These are phyloP conservation scores for Salix koriyanagi DNA, from an alignment of 345 rosid genomes.

Conservation along the genomic window DNA sequence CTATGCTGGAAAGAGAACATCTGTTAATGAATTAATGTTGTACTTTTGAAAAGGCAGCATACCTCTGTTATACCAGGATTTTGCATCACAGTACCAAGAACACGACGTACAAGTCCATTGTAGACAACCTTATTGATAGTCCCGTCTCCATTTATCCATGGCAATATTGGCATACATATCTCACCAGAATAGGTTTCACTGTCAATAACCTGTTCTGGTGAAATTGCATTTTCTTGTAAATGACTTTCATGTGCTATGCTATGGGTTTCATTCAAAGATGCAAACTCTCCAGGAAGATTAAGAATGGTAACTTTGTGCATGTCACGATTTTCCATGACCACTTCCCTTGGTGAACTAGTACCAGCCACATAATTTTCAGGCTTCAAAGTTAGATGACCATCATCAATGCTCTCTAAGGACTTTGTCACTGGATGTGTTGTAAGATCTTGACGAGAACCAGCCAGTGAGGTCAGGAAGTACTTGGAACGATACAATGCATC, in stretches of 20 bases:
- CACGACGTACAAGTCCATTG: slow-evolving; percentile 71
- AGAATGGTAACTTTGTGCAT: slow-evolving; percentile 82
- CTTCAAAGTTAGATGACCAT: slow-evolving; percentile 20
- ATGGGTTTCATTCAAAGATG: slow-evolving; percentile 25
- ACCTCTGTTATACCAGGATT: slow-evolving; percentile 90
- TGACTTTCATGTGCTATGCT: slow-evolving; percentile 31
- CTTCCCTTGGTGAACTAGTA: slow-evolving; percentile 26
- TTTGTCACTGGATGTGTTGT: slow-evolving; percentile 29
- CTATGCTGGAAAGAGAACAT: too few relatives aligned
- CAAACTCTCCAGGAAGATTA: slow-evolving; percentile 69
- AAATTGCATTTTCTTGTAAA: slow-evolving; percentile 18
- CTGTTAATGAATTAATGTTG: too few relatives aligned
- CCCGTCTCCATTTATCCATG: slow-evolving; percentile 95
- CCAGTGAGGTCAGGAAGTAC: slow-evolving; percentile 53
- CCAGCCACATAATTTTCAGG: slow-evolving; percentile 26
- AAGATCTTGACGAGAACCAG: slow-evolving; percentile 29
- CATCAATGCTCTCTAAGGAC: slow-evolving; percentile 30
- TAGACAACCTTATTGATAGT: slow-evolving; percentile 58
- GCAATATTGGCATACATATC: slow-evolving; percentile 55
- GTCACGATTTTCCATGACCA: slow-evolving; percentile 25
- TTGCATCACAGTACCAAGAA: slow-evolving; percentile 84
- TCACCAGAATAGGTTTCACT: slow-evolving; percentile 31
- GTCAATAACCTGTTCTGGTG: slow-evolving; percentile 17
- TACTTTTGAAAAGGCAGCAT: slow-evolving; percentile 15
- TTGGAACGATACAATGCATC: slow-evolving; percentile 79